Base-by-base conservation (phyloP, 2,329 filamentous ascomycete genomes). In the Cryphonectria parasitica region DNA sequence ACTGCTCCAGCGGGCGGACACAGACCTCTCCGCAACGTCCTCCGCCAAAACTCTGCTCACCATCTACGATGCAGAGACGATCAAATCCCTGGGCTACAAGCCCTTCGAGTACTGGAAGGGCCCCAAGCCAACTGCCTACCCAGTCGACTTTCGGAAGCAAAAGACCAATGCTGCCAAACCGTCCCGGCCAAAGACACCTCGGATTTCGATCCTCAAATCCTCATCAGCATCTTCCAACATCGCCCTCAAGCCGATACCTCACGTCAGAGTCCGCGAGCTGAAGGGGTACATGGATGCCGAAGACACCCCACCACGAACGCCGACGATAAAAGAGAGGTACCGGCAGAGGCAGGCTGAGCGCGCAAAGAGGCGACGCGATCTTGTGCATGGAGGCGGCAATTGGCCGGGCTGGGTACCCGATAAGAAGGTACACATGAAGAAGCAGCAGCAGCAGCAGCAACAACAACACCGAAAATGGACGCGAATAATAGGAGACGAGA, bases 71-170 rank as follows among this genome's bases (percentile, higher is more conserved):
- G 52, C 69, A 61, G 70, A 65, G 66, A 66, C 25, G 11, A 54
- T 45, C 56, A 66, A 70, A 52, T 63, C 54, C 11, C 73, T 76
- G 45, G 75, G 75, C 34, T 76, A 76, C 63, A 74, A 68, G 28
- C 75, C 75, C 15, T 75, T 76, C 36, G 75, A 76, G 65, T 76
- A 76, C 70, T 76, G 75, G 75, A 74, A 75, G 66, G 75, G 74
- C 11, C 75, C 75, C 10, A 76, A 73, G 61, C 73, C 69, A 34
- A 69, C 75, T 15, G 56, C 39, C 25, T 64, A 61, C 54, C 66
- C 64, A 2, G 25, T 65, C 31, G 69, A 67, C 66, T 52, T 58
- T 43, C 67, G 58, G 60, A 69, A 68, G n/a, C 68, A 66, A 63
- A 64, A 70, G 60, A 67, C 54, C 56, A 19, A 66, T 31, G 41